A percentile compares a stretch with the other conserved stretches of the same genome.
phyloP scores from a whole-genome alignment of 2,329 filamentous ascomycete species.

The Trichoderma sp. region DNA sequence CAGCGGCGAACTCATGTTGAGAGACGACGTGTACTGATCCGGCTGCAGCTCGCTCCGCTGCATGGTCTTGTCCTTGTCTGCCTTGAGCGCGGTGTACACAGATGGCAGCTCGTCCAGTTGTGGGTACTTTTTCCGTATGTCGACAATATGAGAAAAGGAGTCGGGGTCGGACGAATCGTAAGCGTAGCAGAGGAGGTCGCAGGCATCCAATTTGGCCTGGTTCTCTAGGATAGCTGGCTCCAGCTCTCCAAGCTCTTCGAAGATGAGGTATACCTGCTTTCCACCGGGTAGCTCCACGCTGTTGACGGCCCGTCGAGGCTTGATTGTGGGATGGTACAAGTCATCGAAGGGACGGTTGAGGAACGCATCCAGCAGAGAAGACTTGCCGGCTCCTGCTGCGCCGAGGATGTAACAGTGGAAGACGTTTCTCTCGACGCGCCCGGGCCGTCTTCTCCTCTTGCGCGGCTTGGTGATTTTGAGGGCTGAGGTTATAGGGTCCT shows the following conservation, averaged over 20 bases:
- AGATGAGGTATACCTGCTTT: constrained; percentile 94
- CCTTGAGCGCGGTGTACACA: constrained; percentile 91
- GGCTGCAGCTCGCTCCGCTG: constrained; percentile 89
- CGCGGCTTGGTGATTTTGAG: constrained; percentile 91
- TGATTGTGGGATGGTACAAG: constrained; percentile 90
- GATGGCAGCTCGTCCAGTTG: constrained; percentile 87
- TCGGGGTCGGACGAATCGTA: constrained; percentile 98
- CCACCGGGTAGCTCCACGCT: constrained; percentile 94
- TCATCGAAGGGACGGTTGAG: constrained; percentile 83
- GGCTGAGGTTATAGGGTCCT: constrained; percentile 76
- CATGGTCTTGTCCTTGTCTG: constrained; percentile 95
- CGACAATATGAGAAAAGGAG: constrained; percentile 88
- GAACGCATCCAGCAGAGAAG: constrained; percentile 86
- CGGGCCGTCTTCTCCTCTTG: constrained; percentile 78
- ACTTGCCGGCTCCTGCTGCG: constrained; percentile 84
- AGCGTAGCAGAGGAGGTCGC: constrained; percentile 90
- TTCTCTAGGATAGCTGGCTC: constrained; percentile 95
- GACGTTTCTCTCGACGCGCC: constrained; percentile 89
- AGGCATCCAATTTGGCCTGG: constrained; percentile 82
- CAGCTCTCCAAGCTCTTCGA: constrained; percentile 93
- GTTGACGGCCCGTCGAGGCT: constrained; percentile 90
- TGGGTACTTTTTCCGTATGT: constrained; percentile 75
- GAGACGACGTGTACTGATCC: constrained; percentile 80
- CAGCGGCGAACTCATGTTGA: constrained; percentile 87
- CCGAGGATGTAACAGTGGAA: constrained; percentile 92